These are phyloP conservation scores for Backusella tarrabulga DNA, from an alignment of 192 early-diverging fungal species.

Conservation along the genomic window DNA sequence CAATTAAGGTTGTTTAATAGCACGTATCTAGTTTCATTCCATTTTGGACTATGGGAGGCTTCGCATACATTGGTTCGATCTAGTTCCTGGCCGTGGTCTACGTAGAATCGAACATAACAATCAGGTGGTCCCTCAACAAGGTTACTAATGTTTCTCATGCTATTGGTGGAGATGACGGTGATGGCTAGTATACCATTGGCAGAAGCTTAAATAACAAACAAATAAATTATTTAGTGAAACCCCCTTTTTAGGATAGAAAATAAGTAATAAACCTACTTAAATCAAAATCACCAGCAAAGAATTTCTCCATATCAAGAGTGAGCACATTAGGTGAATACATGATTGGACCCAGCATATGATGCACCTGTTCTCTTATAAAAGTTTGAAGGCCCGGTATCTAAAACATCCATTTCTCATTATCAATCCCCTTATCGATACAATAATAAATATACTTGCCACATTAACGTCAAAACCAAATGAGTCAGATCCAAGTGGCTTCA, in stretches of 20 bases:
- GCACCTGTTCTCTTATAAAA: conserved; percentile 59
- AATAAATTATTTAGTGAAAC: neutral
- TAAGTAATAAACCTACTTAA: conserved; percentile 15
- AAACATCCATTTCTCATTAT: neutral
- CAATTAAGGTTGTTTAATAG: conserved; percentile 28
- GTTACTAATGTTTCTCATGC: conserved; percentile 7
- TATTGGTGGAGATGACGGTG: conserved; percentile 23
- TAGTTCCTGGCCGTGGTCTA: conserved; percentile 33
- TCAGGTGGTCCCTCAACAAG: conserved; percentile 14
- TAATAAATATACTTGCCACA: conserved; percentile 35
- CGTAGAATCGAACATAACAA: conserved; percentile 31
- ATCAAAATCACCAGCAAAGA: conserved; percentile 33
- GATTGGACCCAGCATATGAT: conserved; percentile 51
- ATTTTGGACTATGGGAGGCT: conserved; percentile 25
- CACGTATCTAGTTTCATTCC: conserved; percentile 32
- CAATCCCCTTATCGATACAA: neutral
- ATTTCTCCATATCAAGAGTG: conserved; percentile 27
- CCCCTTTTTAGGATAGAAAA: neutral
- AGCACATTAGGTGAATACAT: conserved; percentile 40
- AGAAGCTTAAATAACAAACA: conserved; percentile 2
- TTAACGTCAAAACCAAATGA: conserved; percentile 72
- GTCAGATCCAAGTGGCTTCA: conserved; percentile 71
- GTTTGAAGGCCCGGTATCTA: conserved; percentile 64
- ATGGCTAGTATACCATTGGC: conserved; percentile 36
- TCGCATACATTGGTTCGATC: conserved; percentile 20